A percentile compares a stretch with the other conserved stretches of the same genome.
Conservation (phyloP, 139 green algal genomes). For the Eudorina sp. region DNA sequence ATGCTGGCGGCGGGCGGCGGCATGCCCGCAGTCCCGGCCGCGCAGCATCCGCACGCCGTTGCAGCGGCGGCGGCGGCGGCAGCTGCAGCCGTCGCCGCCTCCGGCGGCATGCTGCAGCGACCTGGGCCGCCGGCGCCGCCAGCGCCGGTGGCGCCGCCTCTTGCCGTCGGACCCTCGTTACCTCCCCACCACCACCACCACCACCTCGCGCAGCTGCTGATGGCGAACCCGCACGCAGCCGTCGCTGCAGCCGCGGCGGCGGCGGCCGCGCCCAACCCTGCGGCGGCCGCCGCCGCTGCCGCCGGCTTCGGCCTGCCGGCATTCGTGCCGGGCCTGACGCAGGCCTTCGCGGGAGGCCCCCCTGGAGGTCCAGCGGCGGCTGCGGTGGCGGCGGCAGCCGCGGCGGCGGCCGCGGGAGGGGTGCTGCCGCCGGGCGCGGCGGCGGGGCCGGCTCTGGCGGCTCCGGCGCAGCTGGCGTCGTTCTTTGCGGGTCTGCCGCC, state of each 20-base stretch:
- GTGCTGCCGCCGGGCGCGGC: background rate
- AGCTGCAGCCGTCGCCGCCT: background rate
- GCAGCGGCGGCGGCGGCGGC: background rate
- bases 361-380: background rate
- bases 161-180: background rate
- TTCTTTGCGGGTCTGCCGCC: constrained; percentile 2
- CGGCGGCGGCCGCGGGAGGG: background rate
- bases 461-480: background rate
- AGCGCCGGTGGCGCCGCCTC: background rate
- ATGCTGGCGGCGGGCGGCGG: constrained; percentile 11
- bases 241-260: background rate
- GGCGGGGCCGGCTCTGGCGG: background rate
- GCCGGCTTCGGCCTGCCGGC: background rate
- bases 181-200: too few relatives aligned
- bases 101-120: background rate
- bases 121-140: background rate
- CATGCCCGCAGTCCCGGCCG: background rate
- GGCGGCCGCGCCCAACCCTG: background rate
- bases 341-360: background rate
- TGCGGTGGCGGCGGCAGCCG: background rate
- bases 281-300: background rate
- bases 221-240: background rate
- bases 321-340: background rate
- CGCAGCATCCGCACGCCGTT: constrained; percentile 16
- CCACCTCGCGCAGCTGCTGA: constrained; percentile 22